Evolutionary conservation across 2,329 filamentous ascomycete genomes (phyloP).

Genomic region (Diaporthe citrichinensis): DNA sequence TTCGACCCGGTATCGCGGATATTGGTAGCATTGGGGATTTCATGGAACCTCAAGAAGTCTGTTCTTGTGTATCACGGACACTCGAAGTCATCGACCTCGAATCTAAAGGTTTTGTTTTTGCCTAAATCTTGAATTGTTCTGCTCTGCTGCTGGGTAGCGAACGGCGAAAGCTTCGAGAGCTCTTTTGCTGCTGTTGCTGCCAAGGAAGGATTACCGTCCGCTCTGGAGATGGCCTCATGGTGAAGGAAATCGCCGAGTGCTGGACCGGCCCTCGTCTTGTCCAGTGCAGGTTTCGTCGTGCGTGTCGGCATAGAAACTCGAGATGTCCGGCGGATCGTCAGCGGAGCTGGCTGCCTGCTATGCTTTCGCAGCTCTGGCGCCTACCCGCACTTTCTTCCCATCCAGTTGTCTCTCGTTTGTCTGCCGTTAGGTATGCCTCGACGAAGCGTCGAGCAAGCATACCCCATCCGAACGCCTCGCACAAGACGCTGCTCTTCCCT

Average conservation of each 20-base stretch:
- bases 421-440: constrained; percentile 19
- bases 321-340: constrained; percentile 19
- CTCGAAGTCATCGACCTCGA: constrained; percentile 20
- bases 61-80: constrained; percentile 33
- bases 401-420: constrained; percentile 25
- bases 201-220: constrained; percentile 13
- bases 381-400: constrained; percentile 24
- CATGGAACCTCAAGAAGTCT: neutral
- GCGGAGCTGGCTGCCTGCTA: constrained; percentile 35
- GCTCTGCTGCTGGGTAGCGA: constrained; percentile 33
- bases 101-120: constrained; percentile 31
- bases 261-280: constrained; percentile 34
- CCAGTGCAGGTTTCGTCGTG: constrained; percentile 30
- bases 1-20: neutral
- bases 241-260: constrained; percentile 13
- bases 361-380: constrained; percentile 41
- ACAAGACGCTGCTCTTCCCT: constrained; percentile 10
- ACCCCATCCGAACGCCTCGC: constrained; percentile 6
- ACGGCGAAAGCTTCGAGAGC: constrained; percentile 32
- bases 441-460: neutral
- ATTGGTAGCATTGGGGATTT: too few species aligned
- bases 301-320: constrained; percentile 27
- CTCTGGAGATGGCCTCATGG: constrained; percentile 24
- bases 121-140: constrained; percentile 36
- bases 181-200: constrained; percentile 33